These are phyloP conservation scores for Salicornia ramosissima DNA, from an alignment of 148 eudicot species.

Conservation along the genomic window DNA sequence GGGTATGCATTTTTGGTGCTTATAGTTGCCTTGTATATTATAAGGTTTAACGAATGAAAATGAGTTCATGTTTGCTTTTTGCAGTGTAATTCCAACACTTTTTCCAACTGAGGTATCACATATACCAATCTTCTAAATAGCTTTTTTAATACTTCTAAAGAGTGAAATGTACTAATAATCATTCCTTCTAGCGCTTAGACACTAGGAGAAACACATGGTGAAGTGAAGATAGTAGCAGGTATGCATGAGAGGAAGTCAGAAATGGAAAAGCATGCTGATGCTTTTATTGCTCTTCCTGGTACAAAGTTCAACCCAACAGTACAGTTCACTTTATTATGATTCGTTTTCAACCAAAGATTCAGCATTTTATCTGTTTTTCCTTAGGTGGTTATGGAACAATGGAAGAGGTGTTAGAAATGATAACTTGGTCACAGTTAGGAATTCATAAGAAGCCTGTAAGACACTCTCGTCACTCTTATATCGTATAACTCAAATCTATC, in stretches of 20 bases:
- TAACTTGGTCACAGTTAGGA: slow-evolving; percentile 78
- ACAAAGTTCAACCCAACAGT: background rate
- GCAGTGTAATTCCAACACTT: slow-evolving; percentile 69
- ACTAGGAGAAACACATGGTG: slow-evolving; percentile 61
- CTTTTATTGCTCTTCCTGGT: slow-evolving; percentile 88
- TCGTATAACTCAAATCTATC: no score
- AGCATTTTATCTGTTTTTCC: background rate
- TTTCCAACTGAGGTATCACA: slow-evolving; percentile 52
- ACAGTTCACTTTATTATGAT: no score
- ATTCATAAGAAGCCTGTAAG: slow-evolving; percentile 78
- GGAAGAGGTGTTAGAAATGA: slow-evolving; percentile 72
- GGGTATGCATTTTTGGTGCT: slow-evolving; percentile 38
- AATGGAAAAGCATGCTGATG: slow-evolving; percentile 77
- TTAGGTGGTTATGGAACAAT: slow-evolving; percentile 84
- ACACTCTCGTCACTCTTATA: background rate
- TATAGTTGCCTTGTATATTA: background rate
- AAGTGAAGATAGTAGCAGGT: slow-evolving; percentile 53
- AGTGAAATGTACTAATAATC: background rate
- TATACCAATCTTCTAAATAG: background rate
- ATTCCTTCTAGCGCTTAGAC: slow-evolving; percentile 33
- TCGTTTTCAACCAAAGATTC: background rate
- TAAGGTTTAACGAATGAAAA: background rate
- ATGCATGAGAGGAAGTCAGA: slow-evolving; percentile 84
- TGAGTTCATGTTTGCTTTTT: slow-evolving; percentile 4
- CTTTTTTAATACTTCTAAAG: background rate